Evolutionary conservation across 2,329 filamentous ascomycete genomes (phyloP), one percentile per base, ranked within the genome.

Genomic region (Aspergillus phoenicis): DNA sequence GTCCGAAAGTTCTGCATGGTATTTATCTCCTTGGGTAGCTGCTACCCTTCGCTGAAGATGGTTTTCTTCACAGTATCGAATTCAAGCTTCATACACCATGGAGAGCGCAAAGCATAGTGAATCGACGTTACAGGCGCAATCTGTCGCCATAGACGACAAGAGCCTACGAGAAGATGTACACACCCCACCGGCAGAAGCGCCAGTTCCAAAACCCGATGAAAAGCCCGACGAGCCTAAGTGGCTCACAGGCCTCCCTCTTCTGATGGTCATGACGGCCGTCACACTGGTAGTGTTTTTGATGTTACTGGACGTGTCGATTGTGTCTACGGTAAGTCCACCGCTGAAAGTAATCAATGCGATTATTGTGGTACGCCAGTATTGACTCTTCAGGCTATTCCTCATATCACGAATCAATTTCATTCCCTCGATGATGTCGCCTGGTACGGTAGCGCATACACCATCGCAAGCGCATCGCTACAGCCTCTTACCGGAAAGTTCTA

Each of bases 301-400:
- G 71, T 65, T 85, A 62, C 64, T 86, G 4, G 84, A 86, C 59
- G 80, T 77, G 39, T 83, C 83, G 1, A 85, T 86, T 54, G 77
- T 86, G 57, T 75, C 79, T 8, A 86, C 84, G 4, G 84, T 77
- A 58, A 49, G 53, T 39, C 30, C n/a, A 57, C 7, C 6, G 26
- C 8, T 4, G 2, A 22, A 3, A 33, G 10, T 15, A n/a, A 33
- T 13, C 7, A 24, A n/a, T 41, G 39, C 10, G 22, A 8, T 36
- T 17, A 22, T 7, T 8, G 6, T 20, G 7, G 15, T 24, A 8
- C 20, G 24, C 1, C 5, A 13, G 24, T 43, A 22, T 26, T 45
- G 38, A 28, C 22, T 3, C n/a, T 4, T 7, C 24, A 77, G 75
- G 76, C 82, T 3, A 77, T 83, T 56, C 82, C 82, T 1, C 72